These are phyloP conservation scores for Cyberlindnera galapagoensis DNA, from an alignment of 805 yeast genomes.

Conservation along the genomic window DNA sequence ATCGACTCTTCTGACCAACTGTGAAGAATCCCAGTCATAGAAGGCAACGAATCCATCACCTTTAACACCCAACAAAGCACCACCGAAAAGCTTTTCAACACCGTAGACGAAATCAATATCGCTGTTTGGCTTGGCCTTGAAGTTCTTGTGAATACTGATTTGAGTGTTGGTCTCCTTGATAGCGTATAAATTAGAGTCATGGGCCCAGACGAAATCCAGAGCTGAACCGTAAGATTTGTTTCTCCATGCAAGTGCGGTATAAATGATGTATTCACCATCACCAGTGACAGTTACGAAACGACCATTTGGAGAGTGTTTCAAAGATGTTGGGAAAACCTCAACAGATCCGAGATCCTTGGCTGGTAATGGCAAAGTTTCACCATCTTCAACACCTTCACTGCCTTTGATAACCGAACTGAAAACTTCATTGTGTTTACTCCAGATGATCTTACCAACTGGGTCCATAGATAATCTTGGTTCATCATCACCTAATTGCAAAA, in stretches of 20 bases:
- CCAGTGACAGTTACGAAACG: conserved; percentile 95
- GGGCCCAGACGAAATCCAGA: conserved; percentile 90
- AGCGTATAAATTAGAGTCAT: conserved; percentile 83
- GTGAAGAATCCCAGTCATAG: conserved; percentile 90
- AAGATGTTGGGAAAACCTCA: conserved; percentile 84
- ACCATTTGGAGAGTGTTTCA: conserved; percentile 94
- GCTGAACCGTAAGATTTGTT: conserved; percentile 90
- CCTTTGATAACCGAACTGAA: conserved; percentile 77
- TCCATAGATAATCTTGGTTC: conserved; percentile 94
- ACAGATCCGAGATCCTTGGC: conserved; percentile 91
- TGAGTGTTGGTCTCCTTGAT: conserved; percentile 61
- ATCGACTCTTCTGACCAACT: conserved; percentile 80
- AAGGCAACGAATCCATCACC: conserved; percentile 81
- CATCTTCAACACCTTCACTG: conserved; percentile 63
- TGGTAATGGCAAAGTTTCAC: conserved; percentile 68
- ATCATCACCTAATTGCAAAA: conserved; percentile 85
- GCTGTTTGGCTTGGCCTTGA: conserved; percentile 66
- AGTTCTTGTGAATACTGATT: conserved; percentile 74
- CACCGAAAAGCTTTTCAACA: conserved; percentile 80
- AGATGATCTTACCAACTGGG: conserved; percentile 82
- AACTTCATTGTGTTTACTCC: conserved; percentile 83
- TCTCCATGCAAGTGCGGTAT: conserved; percentile 97
- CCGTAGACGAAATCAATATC: conserved; percentile 61
- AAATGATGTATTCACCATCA: conserved; percentile 94
- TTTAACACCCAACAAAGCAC: conserved; percentile 80